Conservation (phyloP, 2,329 filamentous ascomycete genomes). For the Alternaria postmessia region DNA sequence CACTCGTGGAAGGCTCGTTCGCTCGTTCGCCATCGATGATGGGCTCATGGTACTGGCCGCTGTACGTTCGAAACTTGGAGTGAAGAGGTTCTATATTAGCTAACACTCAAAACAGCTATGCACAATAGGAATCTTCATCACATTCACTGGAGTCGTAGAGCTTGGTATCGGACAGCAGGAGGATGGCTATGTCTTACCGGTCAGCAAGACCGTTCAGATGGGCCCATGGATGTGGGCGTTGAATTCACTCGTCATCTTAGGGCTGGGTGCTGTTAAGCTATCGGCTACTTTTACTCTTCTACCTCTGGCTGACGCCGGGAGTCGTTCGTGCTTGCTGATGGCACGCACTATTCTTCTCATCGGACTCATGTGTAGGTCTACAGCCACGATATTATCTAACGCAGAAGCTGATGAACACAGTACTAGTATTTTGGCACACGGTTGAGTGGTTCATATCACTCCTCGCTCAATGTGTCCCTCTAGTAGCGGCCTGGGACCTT, state of each 20-base stretch:
- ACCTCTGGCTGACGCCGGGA: slow-evolving; percentile 47
- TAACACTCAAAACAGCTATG: slow-evolving; percentile 7
- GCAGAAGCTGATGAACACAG: slow-evolving; percentile 17
- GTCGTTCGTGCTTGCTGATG: slow-evolving; percentile 46
- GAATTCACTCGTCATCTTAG: slow-evolving; percentile 52
- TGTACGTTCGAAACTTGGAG: slow-evolving; percentile 31
- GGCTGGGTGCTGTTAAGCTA: slow-evolving; percentile 57
- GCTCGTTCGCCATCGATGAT: slow-evolving; percentile 60
- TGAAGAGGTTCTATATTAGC: not conserved
- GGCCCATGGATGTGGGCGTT: slow-evolving; percentile 15
- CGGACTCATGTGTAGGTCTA: slow-evolving; percentile 51
- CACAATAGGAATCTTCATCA: slow-evolving; percentile 12
- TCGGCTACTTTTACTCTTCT: slow-evolving; percentile 58
- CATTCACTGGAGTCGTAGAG: slow-evolving; percentile 15
- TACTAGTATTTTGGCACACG: slow-evolving; percentile 43
- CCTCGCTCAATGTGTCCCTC: slow-evolving; percentile 57
- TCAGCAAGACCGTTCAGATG: slow-evolving; percentile 3
- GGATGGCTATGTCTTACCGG: not conserved
- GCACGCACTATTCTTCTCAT: slow-evolving; percentile 37
- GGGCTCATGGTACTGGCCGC: slow-evolving; percentile 53
- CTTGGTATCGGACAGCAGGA: slow-evolving; percentile 56
- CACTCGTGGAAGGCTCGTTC: slow-evolving; percentile 57
- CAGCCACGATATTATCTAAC: too few species aligned
- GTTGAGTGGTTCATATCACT: slow-evolving; percentile 54
- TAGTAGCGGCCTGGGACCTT: slow-evolving; percentile 56